A percentile compares a stretch with the other conserved stretches of the same genome.
phyloP scores from a whole-genome alignment of 2,329 filamentous ascomycete genomes.

The Paecilomyces dactylethromorphus region DNA sequence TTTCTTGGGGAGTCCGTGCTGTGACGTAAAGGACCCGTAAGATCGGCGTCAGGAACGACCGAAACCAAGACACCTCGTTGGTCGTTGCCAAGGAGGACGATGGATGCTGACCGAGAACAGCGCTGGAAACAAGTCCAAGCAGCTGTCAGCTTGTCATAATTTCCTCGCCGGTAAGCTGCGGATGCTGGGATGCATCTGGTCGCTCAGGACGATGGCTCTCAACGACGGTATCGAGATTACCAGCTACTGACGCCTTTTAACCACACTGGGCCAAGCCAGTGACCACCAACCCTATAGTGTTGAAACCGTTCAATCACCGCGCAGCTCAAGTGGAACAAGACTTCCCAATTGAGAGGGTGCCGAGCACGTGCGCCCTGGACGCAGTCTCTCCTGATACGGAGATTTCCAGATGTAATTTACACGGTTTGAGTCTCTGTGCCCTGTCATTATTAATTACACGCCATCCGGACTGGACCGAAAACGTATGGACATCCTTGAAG shows the following conservation, averaged over 20 bases:
- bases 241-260: background rate
- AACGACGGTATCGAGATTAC: background rate
- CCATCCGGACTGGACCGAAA: background rate
- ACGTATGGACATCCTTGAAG: background rate
- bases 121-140: too few relatives aligned
- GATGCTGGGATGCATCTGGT: background rate
- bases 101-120: background rate
- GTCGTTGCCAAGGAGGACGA: background rate
- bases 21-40: slow-evolving; percentile 8
- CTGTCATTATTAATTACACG: too few relatives aligned
- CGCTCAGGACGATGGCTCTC: background rate
- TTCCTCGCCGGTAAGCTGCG: background rate
- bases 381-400: background rate
- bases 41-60: background rate
- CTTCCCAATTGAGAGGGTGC: background rate
- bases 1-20: background rate
- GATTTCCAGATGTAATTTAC: background rate
- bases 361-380: background rate
- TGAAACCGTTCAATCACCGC: background rate
- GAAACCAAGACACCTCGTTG: background rate
- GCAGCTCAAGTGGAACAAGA: background rate
- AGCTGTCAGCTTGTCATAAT: background rate
- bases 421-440: too few relatives aligned
- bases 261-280: background rate
- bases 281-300: background rate